Base-by-base conservation (phyloP, 257 asterid species). In the Ajuga chamaepitys region DNA sequence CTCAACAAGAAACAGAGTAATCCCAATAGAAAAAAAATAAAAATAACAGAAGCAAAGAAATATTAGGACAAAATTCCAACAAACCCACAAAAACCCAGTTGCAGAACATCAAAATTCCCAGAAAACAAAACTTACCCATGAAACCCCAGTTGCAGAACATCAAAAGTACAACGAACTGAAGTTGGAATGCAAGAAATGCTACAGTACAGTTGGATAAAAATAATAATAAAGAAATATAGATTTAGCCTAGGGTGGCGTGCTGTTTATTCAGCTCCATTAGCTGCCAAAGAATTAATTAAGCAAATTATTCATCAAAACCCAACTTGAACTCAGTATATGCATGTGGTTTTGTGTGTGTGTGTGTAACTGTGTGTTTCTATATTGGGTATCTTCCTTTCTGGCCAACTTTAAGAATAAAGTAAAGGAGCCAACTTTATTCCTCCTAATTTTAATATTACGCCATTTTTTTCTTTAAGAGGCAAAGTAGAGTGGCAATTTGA, bases 261-360 rank as follows among this genome's bases (percentile, higher is more conserved):
- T 56, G 3, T 32, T 46, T 7, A 55, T 41, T 60, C 40, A 38
- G 59, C 48, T 11, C 41, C 56, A 74, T 78, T 66, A 46, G 74
- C 22, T 66, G 55, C 58, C 2, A 51, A 59, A 70, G 61, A 74
- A 77, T 69, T 40, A 58, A 48, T 34, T 40, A 25, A 58, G 8
- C 34, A 53, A n/a, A 65, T 76, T 72, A 24, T 71, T 71, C 67
- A 65, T 12, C 67, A 74, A n/a, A 67, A 58, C 74, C 25, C 59
- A 67, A 17, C 24, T 24, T 46, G 40, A 37, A 35, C 59, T 25
- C 57, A 51, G 25, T 22, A 56, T 28, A 18, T 32, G 76, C 69
- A 69, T 64, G 74, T 59, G 70, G 16, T 53, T 48, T 44, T 59
- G 51, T 46, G 61, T 58, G 65, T 50, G 12, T 16, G 11, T 28